These are phyloP conservation scores for Starmerella riodocensis DNA, from an alignment of 805 yeast species.

Conservation along the genomic window DNA sequence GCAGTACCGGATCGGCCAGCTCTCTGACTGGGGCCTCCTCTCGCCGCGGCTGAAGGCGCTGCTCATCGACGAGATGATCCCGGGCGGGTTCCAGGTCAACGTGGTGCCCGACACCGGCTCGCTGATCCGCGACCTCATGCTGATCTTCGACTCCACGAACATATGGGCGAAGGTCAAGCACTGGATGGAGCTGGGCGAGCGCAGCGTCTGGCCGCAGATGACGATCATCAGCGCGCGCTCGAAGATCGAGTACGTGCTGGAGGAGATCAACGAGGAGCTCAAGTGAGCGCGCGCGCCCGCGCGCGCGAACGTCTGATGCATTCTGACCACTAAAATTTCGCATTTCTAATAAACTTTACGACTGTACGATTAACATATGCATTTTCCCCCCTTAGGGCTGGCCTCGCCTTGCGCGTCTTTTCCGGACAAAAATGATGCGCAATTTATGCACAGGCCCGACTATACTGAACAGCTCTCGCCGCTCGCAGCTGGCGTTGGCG, in stretches of 20 bases:
- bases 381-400: no score
- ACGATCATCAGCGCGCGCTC: conserved; percentile 79
- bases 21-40: conserved; percentile 66
- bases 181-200: conserved; percentile 84
- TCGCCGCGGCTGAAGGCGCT: conserved; percentile 58
- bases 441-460: no score
- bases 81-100: conserved; percentile 71
- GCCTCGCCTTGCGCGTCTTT: no score
- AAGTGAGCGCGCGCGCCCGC: no score
- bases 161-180: conserved; percentile 63
- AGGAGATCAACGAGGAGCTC: conserved; percentile 44
- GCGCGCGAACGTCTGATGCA: no score
- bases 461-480: no score
- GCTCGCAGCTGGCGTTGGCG: no score
- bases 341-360: no score
- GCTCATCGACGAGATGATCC: conserved; percentile 78
- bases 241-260: conserved; percentile 77
- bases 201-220: conserved; percentile 83
- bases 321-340: no score
- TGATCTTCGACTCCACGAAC: conserved; percentile 65
- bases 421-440: no score
- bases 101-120: conserved; percentile 78
- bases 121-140: conserved; percentile 53
- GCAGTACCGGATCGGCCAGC: conserved; percentile 67
- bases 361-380: no score